A percentile compares a stretch with the other conserved stretches of the same genome.
Evolutionary conservation across 1,284 basidiomycete species (phyloP).

Genomic region (Violaceomyces palustris): DNA sequence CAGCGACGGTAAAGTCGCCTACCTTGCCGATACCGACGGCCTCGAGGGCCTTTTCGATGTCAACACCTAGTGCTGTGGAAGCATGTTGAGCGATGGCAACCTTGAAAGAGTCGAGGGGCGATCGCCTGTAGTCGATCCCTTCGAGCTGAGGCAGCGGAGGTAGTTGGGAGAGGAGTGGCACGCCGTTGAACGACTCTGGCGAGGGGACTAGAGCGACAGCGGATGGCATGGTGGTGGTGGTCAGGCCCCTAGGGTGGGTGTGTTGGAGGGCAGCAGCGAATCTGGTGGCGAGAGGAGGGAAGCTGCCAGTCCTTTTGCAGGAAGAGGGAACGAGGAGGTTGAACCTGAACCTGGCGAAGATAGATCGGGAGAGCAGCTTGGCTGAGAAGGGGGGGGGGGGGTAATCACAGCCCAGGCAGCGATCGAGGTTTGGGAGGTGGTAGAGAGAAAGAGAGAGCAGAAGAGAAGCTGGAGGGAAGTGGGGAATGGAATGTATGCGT

Average conservation of each 20-base stretch:
- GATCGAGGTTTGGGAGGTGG: too few species aligned
- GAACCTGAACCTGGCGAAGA: background rate
- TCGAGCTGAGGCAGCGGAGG: conserved; percentile 43
- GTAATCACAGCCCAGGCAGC: too few species aligned
- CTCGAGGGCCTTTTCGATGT: conserved; percentile 63
- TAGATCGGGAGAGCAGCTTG: background rate
- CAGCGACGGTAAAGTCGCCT: conserved; percentile 82
- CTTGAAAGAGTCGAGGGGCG: conserved; percentile 76
- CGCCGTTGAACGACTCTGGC: conserved; percentile 55
- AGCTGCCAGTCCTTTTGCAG: too few species aligned
- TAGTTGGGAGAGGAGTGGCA: conserved; percentile 43
- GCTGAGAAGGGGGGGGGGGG: background rate
- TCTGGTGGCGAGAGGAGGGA: background rate
- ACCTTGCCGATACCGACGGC: conserved; percentile 84
- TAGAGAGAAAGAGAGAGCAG: too few species aligned
- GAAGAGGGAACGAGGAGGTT: background rate
- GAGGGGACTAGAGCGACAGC: conserved; percentile 26
- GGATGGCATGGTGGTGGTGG: background rate
- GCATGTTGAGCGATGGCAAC: conserved; percentile 75
- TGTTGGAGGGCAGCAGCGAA: background rate
- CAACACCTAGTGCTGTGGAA: conserved; percentile 63
- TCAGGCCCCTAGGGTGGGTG: background rate
- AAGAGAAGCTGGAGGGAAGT: too few species aligned
- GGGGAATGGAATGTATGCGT: too few species aligned
- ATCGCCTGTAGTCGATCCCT: conserved; percentile 63